Evolutionary conservation across 2,329 filamentous ascomycete species (phyloP).

Genomic region (Pyrenophora teres): DNA sequence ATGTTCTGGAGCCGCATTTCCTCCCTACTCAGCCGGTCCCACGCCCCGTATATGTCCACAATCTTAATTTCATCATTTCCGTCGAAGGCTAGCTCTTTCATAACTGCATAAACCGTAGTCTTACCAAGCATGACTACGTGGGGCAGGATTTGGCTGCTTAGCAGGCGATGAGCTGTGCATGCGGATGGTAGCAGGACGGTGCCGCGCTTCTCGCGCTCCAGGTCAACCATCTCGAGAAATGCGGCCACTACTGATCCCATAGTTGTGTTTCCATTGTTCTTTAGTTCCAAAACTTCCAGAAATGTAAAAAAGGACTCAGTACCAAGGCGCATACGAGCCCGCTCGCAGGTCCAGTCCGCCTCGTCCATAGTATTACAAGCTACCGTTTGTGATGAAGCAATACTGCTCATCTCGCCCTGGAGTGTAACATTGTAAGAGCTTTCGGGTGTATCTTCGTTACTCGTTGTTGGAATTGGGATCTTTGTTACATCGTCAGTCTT

Average conservation of each 20-base stretch:
- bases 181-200: not conserved
- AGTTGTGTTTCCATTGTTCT: not conserved
- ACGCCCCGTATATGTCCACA: not conserved
- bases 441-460: no score
- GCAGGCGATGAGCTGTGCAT: not conserved
- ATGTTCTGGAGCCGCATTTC: not conserved
- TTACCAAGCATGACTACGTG: not conserved
- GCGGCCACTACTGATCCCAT: not conserved
- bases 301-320: not conserved
- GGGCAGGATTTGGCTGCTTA: not conserved
- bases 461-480: no score
- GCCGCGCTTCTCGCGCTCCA: not conserved
- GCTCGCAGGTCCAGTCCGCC: not conserved
- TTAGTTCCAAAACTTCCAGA: not conserved
- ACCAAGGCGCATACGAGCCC: not conserved
- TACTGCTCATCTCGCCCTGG: no score
- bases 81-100: not conserved
- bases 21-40: not conserved
- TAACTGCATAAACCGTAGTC: not conserved
- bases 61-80: not conserved
- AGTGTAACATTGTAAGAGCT: no score
- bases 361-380: not conserved
- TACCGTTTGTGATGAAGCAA: not conserved
- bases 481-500: no score
- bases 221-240: not conserved